Percentiles rank a stretch among this genome's conserved stretches.
phyloP scores from a whole-genome alignment of 768 basidiomycete species.

The Boletus tomentosulus region DNA sequence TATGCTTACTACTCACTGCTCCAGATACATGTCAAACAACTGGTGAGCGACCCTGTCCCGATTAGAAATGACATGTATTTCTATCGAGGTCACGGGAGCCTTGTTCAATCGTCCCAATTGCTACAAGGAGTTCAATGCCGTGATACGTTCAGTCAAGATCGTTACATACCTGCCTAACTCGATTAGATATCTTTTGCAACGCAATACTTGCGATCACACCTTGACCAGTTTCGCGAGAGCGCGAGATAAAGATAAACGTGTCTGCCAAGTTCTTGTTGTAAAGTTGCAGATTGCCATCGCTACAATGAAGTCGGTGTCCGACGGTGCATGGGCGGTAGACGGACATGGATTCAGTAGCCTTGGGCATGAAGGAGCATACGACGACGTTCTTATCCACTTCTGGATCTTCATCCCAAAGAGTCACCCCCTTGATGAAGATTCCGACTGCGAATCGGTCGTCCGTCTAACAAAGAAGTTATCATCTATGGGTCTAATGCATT shows the following conservation, averaged over 20 bases:
- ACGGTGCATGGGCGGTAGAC: conserved; percentile 46
- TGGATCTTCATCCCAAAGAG: conserved; percentile 56
- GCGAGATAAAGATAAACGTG: conserved; percentile 57
- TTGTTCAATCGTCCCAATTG: conserved; percentile 59
- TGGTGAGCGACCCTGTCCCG: conserved; percentile 63
- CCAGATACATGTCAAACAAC: conserved; percentile 63
- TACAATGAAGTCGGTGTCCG: conserved; percentile 55
- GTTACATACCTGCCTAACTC: conserved; percentile 45
- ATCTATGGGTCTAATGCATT: too few species aligned
- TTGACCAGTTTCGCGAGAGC: conserved; percentile 39
- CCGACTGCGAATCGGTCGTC: conserved; percentile 60
- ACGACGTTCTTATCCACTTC: conserved; percentile 57
- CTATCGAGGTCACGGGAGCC: conserved; percentile 47
- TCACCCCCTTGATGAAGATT: conserved; percentile 57
- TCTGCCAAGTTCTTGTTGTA: conserved; percentile 49
- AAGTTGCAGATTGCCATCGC: conserved; percentile 53
- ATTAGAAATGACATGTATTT: conserved; percentile 68
- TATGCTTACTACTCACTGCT: conserved; percentile 55
- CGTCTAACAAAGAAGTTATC: conserved; percentile 34
- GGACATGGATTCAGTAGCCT: conserved; percentile 44
- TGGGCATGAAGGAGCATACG: conserved; percentile 58
- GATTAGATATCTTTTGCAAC: conserved; percentile 53
- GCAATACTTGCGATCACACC: conserved; percentile 60
- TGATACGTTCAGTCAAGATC: not conserved
- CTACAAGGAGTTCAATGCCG: conserved; percentile 26